Conservation (phyloP, 2,329 filamentous ascomycete species). For the Lasiodiplodia sp. region DNA sequence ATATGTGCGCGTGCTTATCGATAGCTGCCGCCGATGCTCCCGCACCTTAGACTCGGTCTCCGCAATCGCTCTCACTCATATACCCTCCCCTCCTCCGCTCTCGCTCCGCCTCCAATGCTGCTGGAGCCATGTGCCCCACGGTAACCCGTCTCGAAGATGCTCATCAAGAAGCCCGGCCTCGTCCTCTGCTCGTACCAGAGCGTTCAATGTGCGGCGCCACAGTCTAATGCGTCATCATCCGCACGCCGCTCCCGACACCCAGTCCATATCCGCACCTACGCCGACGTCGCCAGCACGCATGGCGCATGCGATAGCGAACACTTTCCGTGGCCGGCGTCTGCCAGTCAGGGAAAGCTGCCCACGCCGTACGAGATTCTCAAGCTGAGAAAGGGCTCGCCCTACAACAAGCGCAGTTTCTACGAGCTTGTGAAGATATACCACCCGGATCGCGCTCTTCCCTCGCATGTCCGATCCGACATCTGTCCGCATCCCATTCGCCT, state of each 20-base stretch:
- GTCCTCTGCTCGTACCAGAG: conserved; percentile 41
- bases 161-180: conserved; percentile 45
- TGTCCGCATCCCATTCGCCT: conserved; percentile 68
- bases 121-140: conserved; percentile 27
- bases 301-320: conserved; percentile 29
- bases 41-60: conserved; percentile 19
- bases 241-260: conserved; percentile 42
- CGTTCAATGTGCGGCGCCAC: conserved; percentile 33
- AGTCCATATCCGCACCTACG: conserved; percentile 37
- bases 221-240: conserved; percentile 51
- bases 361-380: conserved; percentile 92
- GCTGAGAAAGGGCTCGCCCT: conserved; percentile 67
- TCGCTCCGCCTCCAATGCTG: conserved; percentile 3
- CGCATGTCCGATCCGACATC: conserved; percentile 43
- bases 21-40: conserved; percentile 15
- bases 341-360: conserved; percentile 56
- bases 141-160: conserved; percentile 40
- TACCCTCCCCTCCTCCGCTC: neutral
- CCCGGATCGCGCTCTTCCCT: conserved; percentile 69
- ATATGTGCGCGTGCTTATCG: conserved; percentile 12
- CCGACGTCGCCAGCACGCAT: conserved; percentile 36
- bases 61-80: conserved; percentile 6
- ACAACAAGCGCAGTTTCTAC: conserved; percentile 86
- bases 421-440: conserved; percentile 96
- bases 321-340: conserved; percentile 43